Evolutionary conservation across 257 asterid genomes (phyloP), one percentile per base, ranked within the genome.

Genomic region (Solanum boliviense): DNA sequence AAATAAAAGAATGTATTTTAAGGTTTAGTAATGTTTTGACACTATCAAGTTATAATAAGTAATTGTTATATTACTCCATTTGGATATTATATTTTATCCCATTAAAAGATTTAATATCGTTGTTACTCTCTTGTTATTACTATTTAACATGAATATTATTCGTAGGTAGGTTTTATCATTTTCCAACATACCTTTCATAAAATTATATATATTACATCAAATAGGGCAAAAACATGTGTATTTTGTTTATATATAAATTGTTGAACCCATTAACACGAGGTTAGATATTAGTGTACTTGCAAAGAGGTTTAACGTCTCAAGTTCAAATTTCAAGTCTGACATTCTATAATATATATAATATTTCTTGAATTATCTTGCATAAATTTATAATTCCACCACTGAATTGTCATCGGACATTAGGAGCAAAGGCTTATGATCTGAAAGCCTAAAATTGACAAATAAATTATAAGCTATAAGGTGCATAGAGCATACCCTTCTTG

Each of bases 401-500:
- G 8, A 71, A 71, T 18, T 34, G 12, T 4, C 3, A 31, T 71
- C 9, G 39, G 0, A 68, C 20, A 3, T 13, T 27, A 68, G 5
- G 21, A 68, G 21, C 10, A 68, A 68, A 13, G 75, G 29, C 36
- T 13, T 11, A 67, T 68, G 75, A 31, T 15, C 6, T 31, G 39
- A 70, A 56, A 70, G 23, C 41, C 79, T 32, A 32, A 32, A 18
- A 73, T 35, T 78, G 62, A 39, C 36, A 78, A 78, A 15, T 78
- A 7, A 4, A 78, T 41, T 52, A 16, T 12, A n/a, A 38, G 13
- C 21, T 38, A n/a, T 11, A 23, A 79, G 25, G 36, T 4, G 25
- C 65, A 79, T 41, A 44, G 35, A 41, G 15, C 35, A 29, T 92
- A 96, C 99, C 93, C 99, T 87, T 58, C 96, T 95, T 86, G 98